Evolutionary conservation across 371 early-diverging fungal genomes (phyloP), one percentile per base, ranked within the genome.

Genomic region (Rhizomucor pusillus): DNA sequence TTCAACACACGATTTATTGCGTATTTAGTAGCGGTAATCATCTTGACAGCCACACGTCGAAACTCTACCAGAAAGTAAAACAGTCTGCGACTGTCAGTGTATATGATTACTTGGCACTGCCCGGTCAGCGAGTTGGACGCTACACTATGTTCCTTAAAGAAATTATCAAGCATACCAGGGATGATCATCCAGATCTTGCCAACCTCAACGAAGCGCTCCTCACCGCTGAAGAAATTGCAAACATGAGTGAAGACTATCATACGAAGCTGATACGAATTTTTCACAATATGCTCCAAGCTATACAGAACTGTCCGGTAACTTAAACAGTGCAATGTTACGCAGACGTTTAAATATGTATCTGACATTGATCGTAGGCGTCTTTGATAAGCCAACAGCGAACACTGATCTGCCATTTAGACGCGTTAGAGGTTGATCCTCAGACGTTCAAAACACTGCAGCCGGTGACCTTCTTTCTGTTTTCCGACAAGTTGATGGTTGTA

Each of bases 71-170:
- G 29, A 29, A 29, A 29, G 29, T 29, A 29, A 29, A 29, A 7
- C 29, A 29, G 7, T 29, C 29, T 29, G 29, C 29, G 3, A 29
- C 29, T 7, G 29, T 29, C 29, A 29, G 29, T 7, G 54, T 59
- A 41, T 59, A 59, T 41, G 59, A 52, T 16, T 59, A 59, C 22
- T 44, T 59, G 36, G 49, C 49, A 34, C 24, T 59, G 48, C 77
- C 77, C 6, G 77, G 64, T 0, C 77, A 77, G 35, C 67, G 77
- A 19, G 66, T 77, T 16, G 66, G 70, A 48, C 62, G 72, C 13
- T 77, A 77, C 41, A 65, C 69, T 0, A 56, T 77, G 65, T 69
- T 77, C 64, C 20, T 77, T 11, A 56, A 66, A 64, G 73, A 73
- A 19, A 29, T 74, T 11, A 53, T 75, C 2, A 59, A 68, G 33